These are phyloP conservation scores for Nannochloropsis salina DNA, from an alignment of 108 stramenopile genomes.

Conservation along the genomic window DNA sequence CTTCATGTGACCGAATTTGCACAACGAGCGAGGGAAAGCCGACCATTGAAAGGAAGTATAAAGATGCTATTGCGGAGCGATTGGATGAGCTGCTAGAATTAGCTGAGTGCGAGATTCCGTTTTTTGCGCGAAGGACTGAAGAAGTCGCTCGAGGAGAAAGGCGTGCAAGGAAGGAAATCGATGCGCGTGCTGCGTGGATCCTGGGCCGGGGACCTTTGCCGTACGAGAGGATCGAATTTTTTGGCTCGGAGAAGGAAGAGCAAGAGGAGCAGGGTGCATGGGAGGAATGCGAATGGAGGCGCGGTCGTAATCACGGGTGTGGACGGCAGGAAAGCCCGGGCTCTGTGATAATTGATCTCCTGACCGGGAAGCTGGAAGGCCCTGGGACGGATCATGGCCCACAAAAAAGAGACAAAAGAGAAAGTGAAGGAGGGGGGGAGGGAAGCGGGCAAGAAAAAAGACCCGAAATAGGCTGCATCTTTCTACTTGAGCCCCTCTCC, in stretches of 20 bases:
- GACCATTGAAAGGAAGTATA: background rate
- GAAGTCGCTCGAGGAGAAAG: background rate
- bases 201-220: background rate
- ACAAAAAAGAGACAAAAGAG: background rate
- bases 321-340: background rate
- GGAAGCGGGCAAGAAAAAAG: background rate
- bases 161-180: background rate
- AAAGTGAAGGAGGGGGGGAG: background rate
- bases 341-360: background rate
- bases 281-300: background rate
- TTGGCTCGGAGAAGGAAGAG: background rate
- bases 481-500: background rate
- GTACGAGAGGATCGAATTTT: background rate
- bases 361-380: background rate
- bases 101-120: background rate
- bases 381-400: background rate
- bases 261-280: background rate
- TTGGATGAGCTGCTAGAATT: background rate
- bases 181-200: background rate
- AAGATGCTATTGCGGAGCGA: background rate
- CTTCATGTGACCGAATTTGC: background rate
- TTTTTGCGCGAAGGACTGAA: background rate
- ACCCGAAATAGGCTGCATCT: background rate
- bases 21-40: background rate
- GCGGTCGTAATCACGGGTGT: background rate